phyloP scores from a whole-genome alignment of 352 stramenopile species.

The Phytopythium ostracodes region DNA sequence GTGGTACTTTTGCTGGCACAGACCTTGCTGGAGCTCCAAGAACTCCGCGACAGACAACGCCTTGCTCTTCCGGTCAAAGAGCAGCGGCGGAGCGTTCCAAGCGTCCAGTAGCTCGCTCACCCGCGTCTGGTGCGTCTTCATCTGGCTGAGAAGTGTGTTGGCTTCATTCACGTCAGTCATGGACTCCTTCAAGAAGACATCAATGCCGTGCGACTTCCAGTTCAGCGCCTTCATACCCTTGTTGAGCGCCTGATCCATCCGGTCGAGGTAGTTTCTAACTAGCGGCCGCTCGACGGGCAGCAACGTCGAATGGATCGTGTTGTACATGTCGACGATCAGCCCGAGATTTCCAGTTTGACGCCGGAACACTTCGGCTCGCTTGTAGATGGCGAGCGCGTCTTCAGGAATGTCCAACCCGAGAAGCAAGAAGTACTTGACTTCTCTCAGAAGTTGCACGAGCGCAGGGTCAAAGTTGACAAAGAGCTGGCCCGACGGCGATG shows the following conservation, averaged over 20 bases:
- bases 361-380: constrained; percentile 88
- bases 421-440: constrained; percentile 94
- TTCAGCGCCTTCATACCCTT: constrained; percentile 90
- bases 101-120: constrained; percentile 73
- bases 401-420: constrained; percentile 87
- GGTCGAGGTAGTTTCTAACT: constrained; percentile 84
- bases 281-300: constrained; percentile 89
- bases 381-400: constrained; percentile 90
- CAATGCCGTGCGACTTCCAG: constrained; percentile 92
- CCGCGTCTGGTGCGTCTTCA: constrained; percentile 85
- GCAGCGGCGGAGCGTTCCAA: constrained; percentile 65
- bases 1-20: constrained; percentile 82
- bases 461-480: constrained; percentile 91
- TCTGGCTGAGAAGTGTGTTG: constrained; percentile 74
- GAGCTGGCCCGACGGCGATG: constrained; percentile 29
- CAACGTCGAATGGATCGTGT: constrained; percentile 84
- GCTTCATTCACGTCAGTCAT: constrained; percentile 89
- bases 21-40: constrained; percentile 68
- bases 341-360: constrained; percentile 90
- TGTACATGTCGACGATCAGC: constrained; percentile 93
- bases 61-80: constrained; percentile 89
- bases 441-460: constrained; percentile 86
- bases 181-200: constrained; percentile 89
- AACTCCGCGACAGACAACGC: constrained; percentile 80
- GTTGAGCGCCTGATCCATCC: constrained; percentile 86